Percentiles rank a stretch among this genome's conserved stretches.
phyloP scores from a whole-genome alignment of 371 early-diverging fungal genomes.

The Capniomyces stellatus region DNA sequence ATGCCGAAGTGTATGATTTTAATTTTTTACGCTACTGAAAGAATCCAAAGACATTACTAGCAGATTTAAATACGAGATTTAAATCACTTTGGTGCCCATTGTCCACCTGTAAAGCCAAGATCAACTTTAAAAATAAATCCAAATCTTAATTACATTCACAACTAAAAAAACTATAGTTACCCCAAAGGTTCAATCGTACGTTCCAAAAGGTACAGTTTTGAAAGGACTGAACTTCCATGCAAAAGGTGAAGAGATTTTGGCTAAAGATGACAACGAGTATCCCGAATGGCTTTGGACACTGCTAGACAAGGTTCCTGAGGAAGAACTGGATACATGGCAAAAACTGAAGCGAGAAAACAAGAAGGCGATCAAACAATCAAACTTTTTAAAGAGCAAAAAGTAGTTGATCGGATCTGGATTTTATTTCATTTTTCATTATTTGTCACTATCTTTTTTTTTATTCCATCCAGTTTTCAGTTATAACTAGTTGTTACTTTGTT shows the following conservation, averaged over 20 bases:
- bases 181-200: slow-evolving; percentile 26
- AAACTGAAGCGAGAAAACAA: slow-evolving; percentile 44
- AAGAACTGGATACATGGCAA: slow-evolving; percentile 32
- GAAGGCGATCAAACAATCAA: slow-evolving; percentile 44
- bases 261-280: slow-evolving; percentile 66
- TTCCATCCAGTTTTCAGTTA: background rate
- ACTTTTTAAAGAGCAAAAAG: slow-evolving; percentile 66
- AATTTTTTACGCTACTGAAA: too few species aligned
- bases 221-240: slow-evolving; percentile 72
- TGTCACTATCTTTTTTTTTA: background rate
- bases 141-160: too few species aligned
- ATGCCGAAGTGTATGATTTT: too few species aligned
- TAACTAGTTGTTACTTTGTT: background rate
- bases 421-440: background rate
- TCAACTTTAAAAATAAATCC: too few species aligned
- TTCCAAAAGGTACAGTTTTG: slow-evolving; percentile 54
- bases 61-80: too few species aligned
- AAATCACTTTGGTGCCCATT: too few species aligned
- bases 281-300: slow-evolving; percentile 86
- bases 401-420: slow-evolving; percentile 14
- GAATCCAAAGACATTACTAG: too few species aligned
- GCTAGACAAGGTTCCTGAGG: slow-evolving; percentile 34
- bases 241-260: slow-evolving; percentile 69
- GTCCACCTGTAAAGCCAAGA: too few species aligned
- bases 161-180: too few species aligned